Evolutionary conservation across 116 monocot genomes (phyloP).

Genomic region (Papilionanthe hybrid): DNA sequence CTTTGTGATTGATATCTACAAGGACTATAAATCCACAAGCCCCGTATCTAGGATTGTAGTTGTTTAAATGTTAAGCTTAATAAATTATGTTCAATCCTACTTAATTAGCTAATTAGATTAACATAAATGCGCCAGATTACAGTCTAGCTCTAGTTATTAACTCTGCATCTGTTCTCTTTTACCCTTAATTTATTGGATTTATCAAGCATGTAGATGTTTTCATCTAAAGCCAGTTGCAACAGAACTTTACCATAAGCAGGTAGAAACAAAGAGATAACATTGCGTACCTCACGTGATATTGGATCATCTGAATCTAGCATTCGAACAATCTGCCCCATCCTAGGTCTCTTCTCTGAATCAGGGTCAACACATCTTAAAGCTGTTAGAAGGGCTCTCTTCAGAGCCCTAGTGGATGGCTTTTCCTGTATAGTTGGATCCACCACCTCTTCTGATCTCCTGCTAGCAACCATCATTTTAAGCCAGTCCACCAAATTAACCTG

Average conservation of each 20-base stretch:
- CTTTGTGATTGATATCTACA: not conserved
- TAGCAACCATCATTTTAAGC: conserved; percentile 64
- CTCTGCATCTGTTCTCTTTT: not conserved
- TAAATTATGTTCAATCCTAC: not conserved
- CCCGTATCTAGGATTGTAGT: not conserved
- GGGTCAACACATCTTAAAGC: conserved; percentile 61
- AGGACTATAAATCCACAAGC: not conserved
- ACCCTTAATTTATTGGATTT: too few species aligned
- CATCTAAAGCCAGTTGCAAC: not conserved
- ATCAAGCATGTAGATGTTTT: not conserved
- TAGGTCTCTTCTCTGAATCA: conserved; percentile 57
- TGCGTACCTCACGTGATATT: conserved; percentile 38
- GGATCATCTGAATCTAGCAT: conserved; percentile 56
- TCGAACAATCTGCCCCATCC: conserved; percentile 52
- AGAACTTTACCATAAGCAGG: not conserved
- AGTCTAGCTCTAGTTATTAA: not conserved
- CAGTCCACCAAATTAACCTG: conserved; percentile 70
- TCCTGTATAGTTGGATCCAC: conserved; percentile 46
- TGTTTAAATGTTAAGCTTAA: not conserved
- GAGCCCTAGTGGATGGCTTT: conserved; percentile 47
- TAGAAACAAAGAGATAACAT: not conserved
- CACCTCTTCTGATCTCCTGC: conserved; percentile 57
- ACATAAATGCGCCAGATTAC: not conserved
- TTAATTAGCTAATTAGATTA: not conserved
- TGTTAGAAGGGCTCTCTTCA: conserved; percentile 51